Conservation (phyloP, 129 eudicot species). For the Erigeron canadensis region DNA sequence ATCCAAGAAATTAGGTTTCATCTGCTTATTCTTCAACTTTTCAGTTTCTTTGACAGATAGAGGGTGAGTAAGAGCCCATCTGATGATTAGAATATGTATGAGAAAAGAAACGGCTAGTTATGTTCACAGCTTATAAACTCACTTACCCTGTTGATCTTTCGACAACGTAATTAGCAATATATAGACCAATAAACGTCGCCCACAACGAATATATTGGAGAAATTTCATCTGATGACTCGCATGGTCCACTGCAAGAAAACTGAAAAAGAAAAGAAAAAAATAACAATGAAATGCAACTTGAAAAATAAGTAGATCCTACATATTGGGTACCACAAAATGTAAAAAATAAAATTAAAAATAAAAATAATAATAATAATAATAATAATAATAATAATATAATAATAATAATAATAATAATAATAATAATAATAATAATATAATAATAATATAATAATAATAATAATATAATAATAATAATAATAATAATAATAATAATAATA, state of each 20-base stretch:
- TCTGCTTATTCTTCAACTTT: constrained; percentile 68
- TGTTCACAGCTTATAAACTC: not conserved
- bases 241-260: constrained; percentile 76
- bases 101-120: not conserved
- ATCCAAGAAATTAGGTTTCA: constrained; percentile 86
- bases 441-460: no score
- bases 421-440: no score
- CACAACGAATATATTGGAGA: constrained; percentile 92
- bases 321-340: not conserved
- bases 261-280: constrained; percentile 16
- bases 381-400: no score
- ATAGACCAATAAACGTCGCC: constrained; percentile 98
- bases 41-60: constrained; percentile 65
- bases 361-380: not conserved
- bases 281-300: not conserved
- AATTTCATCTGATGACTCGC: constrained; percentile 85
- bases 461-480: no score
- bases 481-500: no score
- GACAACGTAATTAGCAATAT: constrained; percentile 87
- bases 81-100: constrained; percentile 32
- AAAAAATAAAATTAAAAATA: no score
- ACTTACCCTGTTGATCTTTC: constrained; percentile 93
- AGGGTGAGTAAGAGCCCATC: constrained; percentile 99
- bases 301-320: constrained; percentile 10
- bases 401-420: no score